These are phyloP conservation scores for Senecio squalidus DNA, from an alignment of 140 eudicot genomes.

Conservation along the genomic window DNA sequence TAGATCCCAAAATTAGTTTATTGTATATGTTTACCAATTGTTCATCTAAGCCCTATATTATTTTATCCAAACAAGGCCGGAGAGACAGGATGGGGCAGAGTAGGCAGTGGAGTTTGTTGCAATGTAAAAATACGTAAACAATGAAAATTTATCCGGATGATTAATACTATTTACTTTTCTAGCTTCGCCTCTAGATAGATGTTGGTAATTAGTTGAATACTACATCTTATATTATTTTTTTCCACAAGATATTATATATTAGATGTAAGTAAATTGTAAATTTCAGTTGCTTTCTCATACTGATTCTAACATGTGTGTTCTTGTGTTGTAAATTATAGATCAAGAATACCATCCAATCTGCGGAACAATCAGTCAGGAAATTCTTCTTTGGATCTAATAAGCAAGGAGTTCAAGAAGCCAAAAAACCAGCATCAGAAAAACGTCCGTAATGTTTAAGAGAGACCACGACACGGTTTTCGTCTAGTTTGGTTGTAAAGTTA, in stretches of 20 bases:
- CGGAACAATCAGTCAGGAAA: conserved; percentile 48
- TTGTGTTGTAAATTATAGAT: conserved; percentile 37
- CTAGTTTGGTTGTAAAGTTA: no score
- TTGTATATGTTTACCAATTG: no score
- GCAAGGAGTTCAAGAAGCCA: conserved; percentile 27
- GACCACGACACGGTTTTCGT: not conserved
- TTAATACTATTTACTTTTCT: no score
- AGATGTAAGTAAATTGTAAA: not conserved
- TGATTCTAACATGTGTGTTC: conserved; percentile 14
- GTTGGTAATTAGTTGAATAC: not conserved
- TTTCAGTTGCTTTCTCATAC: not conserved
- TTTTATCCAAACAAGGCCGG: no score
- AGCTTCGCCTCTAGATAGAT: no score
- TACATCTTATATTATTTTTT: not conserved
- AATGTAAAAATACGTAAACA: no score
- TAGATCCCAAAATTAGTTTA: no score
- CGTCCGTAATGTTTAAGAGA: conserved; percentile 25
- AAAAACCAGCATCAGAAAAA: conserved; percentile 38
- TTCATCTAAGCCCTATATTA: no score
- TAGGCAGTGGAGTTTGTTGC: no score
- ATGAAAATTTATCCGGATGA: not conserved
- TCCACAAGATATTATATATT: not conserved
- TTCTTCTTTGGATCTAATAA: conserved; percentile 58
- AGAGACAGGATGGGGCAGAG: no score
- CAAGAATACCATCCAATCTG: conserved; percentile 49